These are phyloP conservation scores for Cystofilobasidium macerans DNA, from an alignment of 768 basidiomycete species.

Conservation along the genomic window DNA sequence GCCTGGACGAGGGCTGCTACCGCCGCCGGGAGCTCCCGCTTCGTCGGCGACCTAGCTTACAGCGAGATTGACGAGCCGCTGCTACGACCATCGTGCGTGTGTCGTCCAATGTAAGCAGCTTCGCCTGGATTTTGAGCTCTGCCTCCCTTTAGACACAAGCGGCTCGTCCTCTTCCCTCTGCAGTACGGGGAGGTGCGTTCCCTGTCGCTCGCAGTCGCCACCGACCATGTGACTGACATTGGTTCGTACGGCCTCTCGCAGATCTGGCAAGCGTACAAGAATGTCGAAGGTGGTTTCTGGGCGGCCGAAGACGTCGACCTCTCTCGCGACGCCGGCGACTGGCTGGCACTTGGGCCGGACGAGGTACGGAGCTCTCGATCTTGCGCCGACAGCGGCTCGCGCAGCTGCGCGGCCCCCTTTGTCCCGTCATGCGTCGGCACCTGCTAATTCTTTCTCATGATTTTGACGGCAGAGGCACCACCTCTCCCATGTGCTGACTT, in stretches of 20 bases:
- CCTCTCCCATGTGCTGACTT: constrained; percentile 82
- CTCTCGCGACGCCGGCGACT: constrained; percentile 71
- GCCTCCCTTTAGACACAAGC: constrained; percentile 45
- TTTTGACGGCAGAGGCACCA: constrained; percentile 53
- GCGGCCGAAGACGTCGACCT: constrained; percentile 71
- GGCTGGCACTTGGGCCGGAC: constrained; percentile 66
- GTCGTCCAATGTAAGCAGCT: neutral
- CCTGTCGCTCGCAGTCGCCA: neutral
- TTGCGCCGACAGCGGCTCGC: too few species aligned
- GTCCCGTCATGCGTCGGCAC: too few species aligned
- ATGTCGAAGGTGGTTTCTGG: constrained; percentile 88
- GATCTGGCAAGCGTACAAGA: constrained; percentile 96
- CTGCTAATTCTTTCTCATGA: too few species aligned
- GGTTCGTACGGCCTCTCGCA: constrained; percentile 34
- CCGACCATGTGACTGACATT: neutral
- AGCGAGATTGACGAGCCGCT: constrained; percentile 40
- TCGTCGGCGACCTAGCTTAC: constrained; percentile 57
- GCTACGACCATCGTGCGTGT: constrained; percentile 50
- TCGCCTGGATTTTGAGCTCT: constrained; percentile 42
- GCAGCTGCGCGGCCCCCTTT: too few species aligned
- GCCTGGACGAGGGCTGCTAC: constrained; percentile 29
- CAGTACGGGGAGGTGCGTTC: constrained; percentile 70
- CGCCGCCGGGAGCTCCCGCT: constrained; percentile 48
- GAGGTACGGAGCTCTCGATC: constrained; percentile 41
- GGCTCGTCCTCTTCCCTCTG: constrained; percentile 89